Evolutionary conservation across 1,284 basidiomycete genomes (phyloP).

Genomic region (Cutaneotrichosporon sp.): DNA sequence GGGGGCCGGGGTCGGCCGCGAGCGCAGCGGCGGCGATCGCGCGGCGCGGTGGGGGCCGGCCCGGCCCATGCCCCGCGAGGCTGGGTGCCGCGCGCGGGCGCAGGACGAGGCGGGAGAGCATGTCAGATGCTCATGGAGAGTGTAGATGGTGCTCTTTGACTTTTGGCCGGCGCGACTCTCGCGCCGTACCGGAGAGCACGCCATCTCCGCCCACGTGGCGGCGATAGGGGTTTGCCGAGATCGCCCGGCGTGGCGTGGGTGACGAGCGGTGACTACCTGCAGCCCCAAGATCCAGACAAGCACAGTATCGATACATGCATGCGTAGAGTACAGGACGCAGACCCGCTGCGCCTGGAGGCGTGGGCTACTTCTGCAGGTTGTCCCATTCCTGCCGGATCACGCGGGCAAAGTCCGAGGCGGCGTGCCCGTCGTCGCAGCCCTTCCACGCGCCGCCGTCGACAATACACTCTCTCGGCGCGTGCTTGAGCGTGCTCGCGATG

Average conservation of each 20-base stretch:
- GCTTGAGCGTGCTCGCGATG: slow-evolving; percentile 58
- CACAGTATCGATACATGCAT: slow-evolving; percentile 3
- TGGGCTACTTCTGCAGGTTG: slow-evolving; percentile 29
- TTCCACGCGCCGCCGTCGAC: slow-evolving; percentile 73
- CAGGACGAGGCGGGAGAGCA: slow-evolving; percentile 11
- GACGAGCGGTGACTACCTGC: too few species aligned
- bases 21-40: not conserved
- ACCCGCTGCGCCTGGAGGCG: not conserved
- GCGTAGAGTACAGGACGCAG: not conserved
- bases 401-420: slow-evolving; percentile 68
- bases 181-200: slow-evolving; percentile 3
- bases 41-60: slow-evolving; percentile 1
- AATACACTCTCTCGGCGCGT: slow-evolving; percentile 65
- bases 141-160: slow-evolving; percentile 9
- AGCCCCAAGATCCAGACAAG: too few species aligned
- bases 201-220: slow-evolving; percentile 3
- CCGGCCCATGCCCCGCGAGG: slow-evolving; percentile 10
- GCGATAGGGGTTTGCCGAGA: not conserved
- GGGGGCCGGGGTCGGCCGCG: not conserved
- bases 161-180: slow-evolving; percentile 1
- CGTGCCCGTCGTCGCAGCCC: slow-evolving; percentile 77
- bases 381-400: slow-evolving; percentile 72
- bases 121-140: not conserved
- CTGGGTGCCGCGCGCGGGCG: slow-evolving; percentile 8
- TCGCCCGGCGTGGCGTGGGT: not conserved